Evolutionary conservation across 192 early-diverging fungal species (phyloP).

Genomic region (Gonapodya prolifera): DNA sequence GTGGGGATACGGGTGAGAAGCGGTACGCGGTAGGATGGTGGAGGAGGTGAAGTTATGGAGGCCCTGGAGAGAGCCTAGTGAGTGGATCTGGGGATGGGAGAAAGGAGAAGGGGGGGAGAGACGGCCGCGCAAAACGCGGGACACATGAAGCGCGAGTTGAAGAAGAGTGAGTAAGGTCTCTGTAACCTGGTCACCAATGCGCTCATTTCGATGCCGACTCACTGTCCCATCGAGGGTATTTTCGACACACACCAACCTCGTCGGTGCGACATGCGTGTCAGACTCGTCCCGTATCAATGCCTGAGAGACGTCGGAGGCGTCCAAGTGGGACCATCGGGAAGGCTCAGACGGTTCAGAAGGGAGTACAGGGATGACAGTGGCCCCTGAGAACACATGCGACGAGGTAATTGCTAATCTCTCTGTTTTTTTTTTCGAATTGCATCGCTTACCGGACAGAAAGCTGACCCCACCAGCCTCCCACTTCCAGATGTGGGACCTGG

Average conservation of each 20-base stretch:
- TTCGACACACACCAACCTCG: slow-evolving; percentile 66
- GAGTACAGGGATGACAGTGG: neutral
- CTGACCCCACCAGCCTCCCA: slow-evolving; percentile 75
- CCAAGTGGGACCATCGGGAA: neutral
- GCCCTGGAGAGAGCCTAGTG: slow-evolving; percentile 23
- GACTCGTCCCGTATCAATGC: neutral
- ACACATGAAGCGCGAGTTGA: too few relatives aligned
- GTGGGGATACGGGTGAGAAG: neutral
- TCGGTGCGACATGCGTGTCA: slow-evolving; percentile 61
- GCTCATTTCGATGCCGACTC: slow-evolving; percentile 45
- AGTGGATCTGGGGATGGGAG: neutral
- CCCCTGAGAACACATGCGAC: neutral
- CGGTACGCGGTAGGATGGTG: slow-evolving; percentile 17
- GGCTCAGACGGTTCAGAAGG: neutral
- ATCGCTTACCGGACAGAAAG: slow-evolving; percentile 8
- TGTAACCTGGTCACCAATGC: too few relatives aligned
- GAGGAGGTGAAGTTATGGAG: slow-evolving; percentile 47
- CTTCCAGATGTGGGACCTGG: slow-evolving; percentile 60
- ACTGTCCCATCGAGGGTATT: slow-evolving; percentile 75
- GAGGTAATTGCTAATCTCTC: too few relatives aligned
- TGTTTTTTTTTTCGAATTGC: too few relatives aligned
- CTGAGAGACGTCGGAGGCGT: neutral
- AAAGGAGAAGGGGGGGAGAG: neutral
- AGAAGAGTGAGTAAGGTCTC: too few relatives aligned
- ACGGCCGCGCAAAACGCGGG: too few relatives aligned